Evolutionary conservation across 805 yeast species (phyloP).

Genomic region (Saccharomyces mikatae): DNA sequence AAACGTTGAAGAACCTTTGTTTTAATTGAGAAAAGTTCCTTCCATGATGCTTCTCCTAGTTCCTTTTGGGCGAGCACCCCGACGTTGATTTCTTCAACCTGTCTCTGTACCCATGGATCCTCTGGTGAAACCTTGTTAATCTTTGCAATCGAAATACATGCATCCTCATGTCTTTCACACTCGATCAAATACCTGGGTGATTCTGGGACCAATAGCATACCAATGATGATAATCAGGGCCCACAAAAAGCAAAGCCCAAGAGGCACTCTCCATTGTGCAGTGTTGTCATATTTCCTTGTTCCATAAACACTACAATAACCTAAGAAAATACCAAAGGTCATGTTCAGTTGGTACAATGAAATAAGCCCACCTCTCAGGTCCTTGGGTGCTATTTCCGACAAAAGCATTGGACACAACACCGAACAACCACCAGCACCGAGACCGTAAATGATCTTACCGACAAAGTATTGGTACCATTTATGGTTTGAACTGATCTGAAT

Average conservation of each 20-base stretch:
- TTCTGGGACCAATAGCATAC: constrained; percentile 57
- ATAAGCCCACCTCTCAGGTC: constrained; percentile 56
- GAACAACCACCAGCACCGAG: constrained; percentile 61
- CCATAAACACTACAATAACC: constrained; percentile 58
- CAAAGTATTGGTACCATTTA: constrained; percentile 23
- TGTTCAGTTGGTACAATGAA: constrained; percentile 48
- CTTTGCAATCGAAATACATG: constrained; percentile 44
- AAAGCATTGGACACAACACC: constrained; percentile 59
- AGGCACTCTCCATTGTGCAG: constrained; percentile 54
- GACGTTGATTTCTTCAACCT: constrained; percentile 41
- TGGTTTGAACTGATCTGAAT: constrained; percentile 45
- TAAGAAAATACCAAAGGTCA: constrained; percentile 52
- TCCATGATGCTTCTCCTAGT: constrained; percentile 47
- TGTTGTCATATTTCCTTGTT: constrained; percentile 32
- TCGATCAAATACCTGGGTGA: constrained; percentile 54
- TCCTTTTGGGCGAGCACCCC: constrained; percentile 47
- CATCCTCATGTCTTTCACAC: constrained; percentile 48
- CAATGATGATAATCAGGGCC: constrained; percentile 39
- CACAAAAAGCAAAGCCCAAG: constrained; percentile 37
- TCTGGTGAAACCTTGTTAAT: constrained; percentile 42
- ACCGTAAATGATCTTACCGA: constrained; percentile 59
- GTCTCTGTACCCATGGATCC: constrained; percentile 40
- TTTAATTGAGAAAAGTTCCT: constrained; percentile 47
- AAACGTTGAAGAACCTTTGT: constrained; percentile 46
- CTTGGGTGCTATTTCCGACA: constrained; percentile 56